Evolutionary conservation across 2,329 filamentous ascomycete species (phyloP).

Genomic region (Pseudogymnoascus sp.): DNA sequence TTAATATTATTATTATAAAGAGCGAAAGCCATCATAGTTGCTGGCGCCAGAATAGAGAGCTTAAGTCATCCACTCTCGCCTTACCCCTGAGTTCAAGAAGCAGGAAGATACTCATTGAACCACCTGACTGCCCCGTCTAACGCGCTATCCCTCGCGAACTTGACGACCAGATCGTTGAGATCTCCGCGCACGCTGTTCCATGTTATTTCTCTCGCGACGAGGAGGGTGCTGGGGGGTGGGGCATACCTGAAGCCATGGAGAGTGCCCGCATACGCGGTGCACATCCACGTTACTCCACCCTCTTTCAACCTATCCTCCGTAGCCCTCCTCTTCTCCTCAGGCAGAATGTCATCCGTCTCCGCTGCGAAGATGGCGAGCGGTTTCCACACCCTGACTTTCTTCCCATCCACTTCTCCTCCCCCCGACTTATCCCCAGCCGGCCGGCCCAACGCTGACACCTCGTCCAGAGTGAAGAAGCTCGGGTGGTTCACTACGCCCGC

Average conservation of each 20-base stretch:
- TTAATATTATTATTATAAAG: background rate
- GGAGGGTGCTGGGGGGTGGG: background rate
- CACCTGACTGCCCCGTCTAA: background rate
- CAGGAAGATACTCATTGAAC: background rate
- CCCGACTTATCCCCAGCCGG: background rate
- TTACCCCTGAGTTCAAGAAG: background rate
- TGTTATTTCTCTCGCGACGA: background rate
- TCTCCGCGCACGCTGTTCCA: background rate
- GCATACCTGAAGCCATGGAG: background rate
- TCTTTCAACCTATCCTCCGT: background rate
- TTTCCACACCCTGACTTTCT: background rate
- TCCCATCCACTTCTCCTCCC: background rate
- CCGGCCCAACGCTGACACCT: conserved; percentile 17
- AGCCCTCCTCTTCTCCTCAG: background rate
- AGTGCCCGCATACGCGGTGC: background rate
- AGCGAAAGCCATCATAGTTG: background rate
- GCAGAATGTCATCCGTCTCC: background rate
- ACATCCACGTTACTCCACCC: background rate
- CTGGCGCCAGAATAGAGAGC: background rate
- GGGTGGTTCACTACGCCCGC: conserved; percentile 66
- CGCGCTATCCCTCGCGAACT: background rate
- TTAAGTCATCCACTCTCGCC: background rate
- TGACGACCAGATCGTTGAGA: background rate
- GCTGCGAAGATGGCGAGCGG: background rate
- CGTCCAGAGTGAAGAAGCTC: conserved; percentile 54